Percentiles rank a stretch among this genome's conserved stretches.
phyloP scores from a whole-genome alignment of 2,329 filamentous ascomycete genomes.

The Thelonectria blattea region DNA sequence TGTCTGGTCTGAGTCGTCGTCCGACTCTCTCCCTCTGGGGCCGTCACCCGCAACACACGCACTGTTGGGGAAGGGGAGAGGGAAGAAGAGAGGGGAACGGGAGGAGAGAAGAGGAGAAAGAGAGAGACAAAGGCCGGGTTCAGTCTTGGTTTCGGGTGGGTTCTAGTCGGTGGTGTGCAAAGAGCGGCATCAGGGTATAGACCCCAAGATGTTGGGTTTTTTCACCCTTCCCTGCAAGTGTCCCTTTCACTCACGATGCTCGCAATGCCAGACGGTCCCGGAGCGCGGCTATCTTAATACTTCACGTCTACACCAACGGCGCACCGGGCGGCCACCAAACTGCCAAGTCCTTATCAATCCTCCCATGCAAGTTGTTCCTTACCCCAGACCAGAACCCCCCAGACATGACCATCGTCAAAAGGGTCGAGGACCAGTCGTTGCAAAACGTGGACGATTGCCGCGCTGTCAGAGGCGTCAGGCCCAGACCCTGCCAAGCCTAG shows the following conservation, averaged over 20 bases:
- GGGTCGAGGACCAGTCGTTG: slow-evolving; percentile 35
- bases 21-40: neutral
- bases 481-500: neutral
- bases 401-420: slow-evolving; percentile 11
- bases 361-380: slow-evolving; percentile 11
- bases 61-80: neutral
- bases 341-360: slow-evolving; percentile 8
- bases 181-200: slow-evolving; percentile 25
- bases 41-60: neutral
- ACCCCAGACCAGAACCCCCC: slow-evolving; percentile 34
- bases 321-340: neutral
- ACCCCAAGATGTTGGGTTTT: slow-evolving; percentile 7
- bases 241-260: neutral
- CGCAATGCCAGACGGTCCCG: neutral
- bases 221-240: neutral
- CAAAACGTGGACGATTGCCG: slow-evolving; percentile 33
- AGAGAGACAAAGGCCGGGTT: neutral
- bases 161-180: slow-evolving; percentile 18
- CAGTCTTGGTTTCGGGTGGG: neutral
- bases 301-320: neutral
- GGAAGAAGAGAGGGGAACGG: neutral
- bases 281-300: slow-evolving; percentile 2
- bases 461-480: slow-evolving; percentile 24
- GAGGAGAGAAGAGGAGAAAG: neutral
- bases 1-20: neutral